Percentiles rank a stretch among this genome's conserved stretches.
phyloP scores from a whole-genome alignment of 176 grass and related monocot species.

The Oryza longistaminata region DNA sequence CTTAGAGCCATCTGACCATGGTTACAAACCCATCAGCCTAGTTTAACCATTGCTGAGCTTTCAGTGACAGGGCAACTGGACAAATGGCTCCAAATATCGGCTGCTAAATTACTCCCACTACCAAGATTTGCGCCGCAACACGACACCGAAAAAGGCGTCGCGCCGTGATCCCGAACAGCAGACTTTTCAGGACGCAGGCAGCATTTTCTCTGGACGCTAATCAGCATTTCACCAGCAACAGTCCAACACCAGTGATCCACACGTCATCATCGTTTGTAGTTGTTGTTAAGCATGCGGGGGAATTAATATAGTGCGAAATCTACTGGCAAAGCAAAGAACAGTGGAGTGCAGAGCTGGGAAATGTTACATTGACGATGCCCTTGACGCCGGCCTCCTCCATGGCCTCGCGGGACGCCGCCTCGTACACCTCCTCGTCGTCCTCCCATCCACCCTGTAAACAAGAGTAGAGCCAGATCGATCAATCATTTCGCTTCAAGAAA shows the following conservation, averaged over 20 bases:
- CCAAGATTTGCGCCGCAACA: not conserved
- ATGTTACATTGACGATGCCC: slow-evolving; percentile 71
- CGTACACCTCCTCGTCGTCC: slow-evolving; percentile 73
- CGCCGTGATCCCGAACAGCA: not conserved
- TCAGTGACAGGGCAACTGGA: slow-evolving; percentile 21
- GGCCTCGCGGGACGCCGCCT: slow-evolving; percentile 78
- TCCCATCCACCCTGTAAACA: slow-evolving; percentile 79
- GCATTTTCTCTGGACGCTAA: not conserved
- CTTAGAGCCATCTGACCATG: slow-evolving; percentile 12
- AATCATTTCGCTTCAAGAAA: not conserved
- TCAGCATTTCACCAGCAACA: not conserved
- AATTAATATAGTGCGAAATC: not conserved
- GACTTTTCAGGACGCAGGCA: not conserved
- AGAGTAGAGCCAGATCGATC: not conserved
- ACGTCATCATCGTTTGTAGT: not conserved
- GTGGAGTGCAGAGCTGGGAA: too few species aligned
- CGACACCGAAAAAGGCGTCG: not conserved
- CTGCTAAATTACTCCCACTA: slow-evolving; percentile 26
- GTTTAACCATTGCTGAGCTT: slow-evolving; percentile 42
- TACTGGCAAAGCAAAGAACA: not conserved
- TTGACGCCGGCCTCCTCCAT: slow-evolving; percentile 92
- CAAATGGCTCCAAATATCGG: slow-evolving; percentile 10
- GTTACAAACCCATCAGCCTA: not conserved
- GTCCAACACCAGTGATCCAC: not conserved
- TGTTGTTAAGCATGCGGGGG: not conserved